Base-by-base conservation (phyloP, 176 grass and related monocot genomes). In the Ensete ventricosum region DNA sequence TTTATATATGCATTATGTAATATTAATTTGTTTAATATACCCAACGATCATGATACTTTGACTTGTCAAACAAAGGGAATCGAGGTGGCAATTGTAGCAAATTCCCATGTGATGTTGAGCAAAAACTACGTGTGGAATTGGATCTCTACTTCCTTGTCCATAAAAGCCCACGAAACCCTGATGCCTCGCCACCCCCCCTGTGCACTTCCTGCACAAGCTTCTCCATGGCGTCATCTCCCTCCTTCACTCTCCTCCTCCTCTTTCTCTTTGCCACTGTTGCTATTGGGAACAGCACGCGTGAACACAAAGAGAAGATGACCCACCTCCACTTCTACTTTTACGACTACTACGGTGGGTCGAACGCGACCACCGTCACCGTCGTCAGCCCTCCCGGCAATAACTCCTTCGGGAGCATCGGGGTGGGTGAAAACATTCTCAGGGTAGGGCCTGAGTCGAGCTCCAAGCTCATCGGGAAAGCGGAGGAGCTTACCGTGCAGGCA, bases 251-350 rank as follows among this genome's bases (percentile, higher is more conserved):
- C 50, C 70, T 14, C 23, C 11, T 54, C 11, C 29, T 34, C 29
- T 43, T 73, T 27, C 23, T 73, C 53, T 20, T 55, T 11, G 20
- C 52, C 23, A 10, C 9, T 8, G 71, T 54, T 12, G 20, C 3
- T 1, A 17, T 12, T 1, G 23, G 52, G 7, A 17, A 13, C 20
- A 26, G 23, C 2, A 54, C 22, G 1, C 9, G 0, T 34, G 25
- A 1, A 34, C 27, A 7, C 49, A 14, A 22, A 6, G 53, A 73
- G 71, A 55, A 54, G 22, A 14, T 27, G 21, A 54, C 53, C 9
- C 76, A 55, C n/a, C 76, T 79, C n/a, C 76, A n/a, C 8, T 52
- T 86, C 0, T 86, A 82, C 60, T 64, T 86, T 60, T 81, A 80
- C 67, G 81, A 83, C 48, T 57, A 80, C 53, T 21, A 34, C 57